Base-by-base conservation (phyloP, 305 asterid genomes). In the Plantago coronopus region DNA sequence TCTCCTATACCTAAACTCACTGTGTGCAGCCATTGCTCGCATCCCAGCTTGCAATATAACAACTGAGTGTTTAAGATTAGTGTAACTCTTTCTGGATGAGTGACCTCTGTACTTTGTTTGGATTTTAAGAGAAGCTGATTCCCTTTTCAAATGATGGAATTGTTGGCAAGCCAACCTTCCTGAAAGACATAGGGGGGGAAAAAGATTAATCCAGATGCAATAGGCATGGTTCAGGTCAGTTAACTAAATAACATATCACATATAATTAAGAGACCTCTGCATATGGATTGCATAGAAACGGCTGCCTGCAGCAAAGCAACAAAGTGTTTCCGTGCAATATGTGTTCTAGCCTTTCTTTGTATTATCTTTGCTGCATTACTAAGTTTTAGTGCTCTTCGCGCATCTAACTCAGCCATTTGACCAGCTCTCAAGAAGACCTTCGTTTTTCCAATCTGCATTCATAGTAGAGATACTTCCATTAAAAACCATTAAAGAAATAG, bases 321-420 rank as follows among this genome's bases (percentile, higher is more conserved):
- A 69, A 83, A 91, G 63, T 86, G 80, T 64, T 74, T 91, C 64
- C 90, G 78, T 17, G 95, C 72, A 61, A 80, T 86, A 74, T 88
- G 79, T 61, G 86, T 79, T 78, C 91, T 81, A 49, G 71, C 69
- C 78, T 75, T 83, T 85, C 85, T 79, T 72, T 91, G 98, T 61
- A 88, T 82, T 63, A 47, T 82, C 81, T 74, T 88, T 67, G 94
- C 89, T 60, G 98, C 91, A 76, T 61, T 77, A 60, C 74, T 78
- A 57, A 84, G 91, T 76, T 83, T 88, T 51, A 69, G 78, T 38
- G 96, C 94, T 78, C 95, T 77, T 34, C 79, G 91, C 48, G 95
- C 88, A 88, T 91, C 98, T 70, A 91, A 81, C 49, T 86, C 98
- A 21, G 96, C 98, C 96, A 91, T 86, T 72, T 91, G 98, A 72